A percentile compares a stretch with the other conserved stretches of the same genome.
Evolutionary conservation across 73 alveolate species (phyloP).

Genomic region (Tetrahymena thermophila): DNA sequence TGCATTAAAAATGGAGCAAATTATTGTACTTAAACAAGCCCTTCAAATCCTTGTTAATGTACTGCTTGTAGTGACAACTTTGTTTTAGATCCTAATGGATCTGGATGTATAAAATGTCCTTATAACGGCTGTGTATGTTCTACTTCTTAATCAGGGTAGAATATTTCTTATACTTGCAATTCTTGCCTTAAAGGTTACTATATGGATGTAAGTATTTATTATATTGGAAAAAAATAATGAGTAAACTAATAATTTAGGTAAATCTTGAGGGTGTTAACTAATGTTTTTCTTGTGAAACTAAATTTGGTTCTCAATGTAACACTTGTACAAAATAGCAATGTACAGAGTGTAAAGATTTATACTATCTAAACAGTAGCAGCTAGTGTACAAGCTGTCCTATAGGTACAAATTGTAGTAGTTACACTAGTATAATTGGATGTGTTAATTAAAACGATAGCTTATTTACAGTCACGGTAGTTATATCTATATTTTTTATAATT

Average conservation of each 20-base stretch:
- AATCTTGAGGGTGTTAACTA: background rate
- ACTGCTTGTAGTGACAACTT: background rate
- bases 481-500: no score
- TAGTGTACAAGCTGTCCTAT: background rate
- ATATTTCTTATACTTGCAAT: background rate
- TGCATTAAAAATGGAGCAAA: background rate
- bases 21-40: background rate
- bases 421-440: background rate
- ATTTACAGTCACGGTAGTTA: background rate
- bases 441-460: background rate
- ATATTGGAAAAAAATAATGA: background rate
- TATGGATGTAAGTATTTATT: background rate
- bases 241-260: background rate
- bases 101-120: background rate
- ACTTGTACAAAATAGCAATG: background rate
- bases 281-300: background rate
- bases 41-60: background rate
- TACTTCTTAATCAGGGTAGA: background rate
- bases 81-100: background rate
- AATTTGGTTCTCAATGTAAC: background rate
- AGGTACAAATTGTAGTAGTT: background rate
- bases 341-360: background rate
- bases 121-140: background rate
- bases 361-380: background rate
- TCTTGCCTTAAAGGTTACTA: background rate